Percentiles rank a stretch among this genome's conserved stretches.
Conservation (phyloP, 2,329 filamentous ascomycete genomes). For the Verticillium nonalfalfae region DNA sequence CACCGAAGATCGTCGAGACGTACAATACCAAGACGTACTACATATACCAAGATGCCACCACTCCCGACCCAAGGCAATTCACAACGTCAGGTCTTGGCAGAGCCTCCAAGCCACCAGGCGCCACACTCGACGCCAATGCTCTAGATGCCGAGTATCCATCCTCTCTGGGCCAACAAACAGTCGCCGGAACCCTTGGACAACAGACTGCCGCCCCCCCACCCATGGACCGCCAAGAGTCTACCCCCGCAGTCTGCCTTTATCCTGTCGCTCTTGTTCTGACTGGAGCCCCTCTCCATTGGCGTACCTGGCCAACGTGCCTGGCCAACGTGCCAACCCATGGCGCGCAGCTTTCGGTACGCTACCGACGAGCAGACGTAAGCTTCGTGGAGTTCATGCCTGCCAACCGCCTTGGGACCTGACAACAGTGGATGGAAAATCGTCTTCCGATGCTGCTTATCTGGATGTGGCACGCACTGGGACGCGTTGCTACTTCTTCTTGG, state of each 20-base stretch:
- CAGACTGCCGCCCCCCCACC: background rate
- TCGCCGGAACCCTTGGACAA: background rate
- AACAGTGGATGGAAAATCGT: background rate
- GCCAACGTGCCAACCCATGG: background rate
- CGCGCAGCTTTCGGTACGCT: background rate
- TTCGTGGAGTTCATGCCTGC: background rate
- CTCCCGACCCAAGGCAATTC: background rate
- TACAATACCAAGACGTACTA: background rate
- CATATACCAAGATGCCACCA: background rate
- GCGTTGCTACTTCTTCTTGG: background rate
- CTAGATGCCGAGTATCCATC: background rate
- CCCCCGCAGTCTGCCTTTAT: no score
- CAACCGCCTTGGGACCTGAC: background rate
- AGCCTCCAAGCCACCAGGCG: background rate
- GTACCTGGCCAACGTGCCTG: background rate
- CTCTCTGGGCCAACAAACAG: background rate
- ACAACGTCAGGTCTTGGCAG: background rate
- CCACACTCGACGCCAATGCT: background rate
- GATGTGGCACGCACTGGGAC: background rate
- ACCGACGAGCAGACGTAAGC: background rate
- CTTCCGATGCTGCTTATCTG: background rate
- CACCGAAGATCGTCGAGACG: background rate
- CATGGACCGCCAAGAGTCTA: background rate
- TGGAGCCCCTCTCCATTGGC: background rate
- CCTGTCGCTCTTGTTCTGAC: background rate